These are phyloP conservation scores for Saccharomyces hybrid DNA, from an alignment of 1,139 yeast genomes.

Conservation along the genomic window DNA sequence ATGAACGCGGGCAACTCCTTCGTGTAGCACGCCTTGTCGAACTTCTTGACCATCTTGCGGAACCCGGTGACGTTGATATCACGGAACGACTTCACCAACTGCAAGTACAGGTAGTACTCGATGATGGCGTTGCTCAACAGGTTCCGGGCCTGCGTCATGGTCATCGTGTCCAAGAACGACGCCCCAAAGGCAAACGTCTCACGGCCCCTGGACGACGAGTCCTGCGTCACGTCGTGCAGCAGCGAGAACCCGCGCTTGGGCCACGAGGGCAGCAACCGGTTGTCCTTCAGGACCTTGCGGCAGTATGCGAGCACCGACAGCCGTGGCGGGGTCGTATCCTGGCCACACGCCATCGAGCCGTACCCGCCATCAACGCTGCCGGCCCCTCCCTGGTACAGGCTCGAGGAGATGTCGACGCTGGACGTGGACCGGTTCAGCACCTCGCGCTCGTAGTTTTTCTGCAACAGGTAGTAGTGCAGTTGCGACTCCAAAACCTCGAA, in stretches of 20 bases:
- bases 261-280: constrained; percentile 28
- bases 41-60: constrained; percentile 81
- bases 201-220: not conserved
- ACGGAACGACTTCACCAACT: constrained; percentile 68
- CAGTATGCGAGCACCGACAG: constrained; percentile 1
- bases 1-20: constrained; percentile 47
- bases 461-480: constrained; percentile 17
- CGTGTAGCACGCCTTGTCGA: constrained; percentile 52
- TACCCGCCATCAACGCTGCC: not conserved
- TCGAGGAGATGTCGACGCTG: not conserved
- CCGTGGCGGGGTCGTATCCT: not conserved
- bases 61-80: constrained; percentile 79
- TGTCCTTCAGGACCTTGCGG: constrained; percentile 17
- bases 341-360: not conserved
- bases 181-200: not conserved
- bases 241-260: constrained; percentile 15
- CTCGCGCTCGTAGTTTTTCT: constrained; percentile 10
- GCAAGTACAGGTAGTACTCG: constrained; percentile 74
- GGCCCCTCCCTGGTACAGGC: not conserved
- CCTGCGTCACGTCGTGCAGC: not conserved
- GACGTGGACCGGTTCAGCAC: not conserved
- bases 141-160: constrained; percentile 50
- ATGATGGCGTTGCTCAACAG: constrained; percentile 70
- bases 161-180: not conserved
- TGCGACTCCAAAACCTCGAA: constrained; percentile 19